Conservation (phyloP, 1,284 basidiomycete genomes). For the Puccinia hordei region DNA sequence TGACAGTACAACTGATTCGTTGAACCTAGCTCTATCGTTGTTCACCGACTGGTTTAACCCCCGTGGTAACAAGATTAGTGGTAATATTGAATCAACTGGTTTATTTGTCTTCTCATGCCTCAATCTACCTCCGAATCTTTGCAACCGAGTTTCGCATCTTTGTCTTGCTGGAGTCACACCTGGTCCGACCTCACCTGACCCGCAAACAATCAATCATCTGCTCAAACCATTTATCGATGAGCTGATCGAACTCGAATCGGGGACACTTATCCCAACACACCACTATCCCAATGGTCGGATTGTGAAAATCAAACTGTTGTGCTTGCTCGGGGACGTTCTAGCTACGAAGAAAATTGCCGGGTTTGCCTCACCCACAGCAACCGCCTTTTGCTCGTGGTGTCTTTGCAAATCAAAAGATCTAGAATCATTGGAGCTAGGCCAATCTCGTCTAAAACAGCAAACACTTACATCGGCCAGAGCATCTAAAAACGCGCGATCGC, state of each 20-base stretch:
- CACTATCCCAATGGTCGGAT: neutral
- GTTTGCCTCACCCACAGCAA: too few species aligned
- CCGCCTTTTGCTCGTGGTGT: too few species aligned
- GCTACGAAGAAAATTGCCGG: too few species aligned
- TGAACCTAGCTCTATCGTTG: conserved; percentile 2
- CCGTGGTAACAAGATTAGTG: conserved; percentile 20
- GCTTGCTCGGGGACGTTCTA: conserved; percentile 1
- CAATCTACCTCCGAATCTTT: conserved; percentile 4
- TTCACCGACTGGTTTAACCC: conserved; percentile 24
- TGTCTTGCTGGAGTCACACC: conserved; percentile 39
- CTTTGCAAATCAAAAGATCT: too few species aligned
- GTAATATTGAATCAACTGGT: conserved; percentile 10
- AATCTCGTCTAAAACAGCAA: too few species aligned
- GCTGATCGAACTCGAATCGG: neutral
- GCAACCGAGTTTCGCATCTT: neutral
- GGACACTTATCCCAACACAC: neutral
- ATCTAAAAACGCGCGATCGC: too few species aligned
- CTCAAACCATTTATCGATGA: conserved; percentile 8
- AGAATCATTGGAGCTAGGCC: too few species aligned
- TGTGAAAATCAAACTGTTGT: neutral
- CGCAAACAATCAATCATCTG: conserved; percentile 21
- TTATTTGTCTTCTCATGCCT: conserved; percentile 9
- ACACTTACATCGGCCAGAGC: too few species aligned
- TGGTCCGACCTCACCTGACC: neutral
- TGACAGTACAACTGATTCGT: neutral